phyloP scores from a whole-genome alignment of 345 rosid species.

The Pelargonium nanum region DNA sequence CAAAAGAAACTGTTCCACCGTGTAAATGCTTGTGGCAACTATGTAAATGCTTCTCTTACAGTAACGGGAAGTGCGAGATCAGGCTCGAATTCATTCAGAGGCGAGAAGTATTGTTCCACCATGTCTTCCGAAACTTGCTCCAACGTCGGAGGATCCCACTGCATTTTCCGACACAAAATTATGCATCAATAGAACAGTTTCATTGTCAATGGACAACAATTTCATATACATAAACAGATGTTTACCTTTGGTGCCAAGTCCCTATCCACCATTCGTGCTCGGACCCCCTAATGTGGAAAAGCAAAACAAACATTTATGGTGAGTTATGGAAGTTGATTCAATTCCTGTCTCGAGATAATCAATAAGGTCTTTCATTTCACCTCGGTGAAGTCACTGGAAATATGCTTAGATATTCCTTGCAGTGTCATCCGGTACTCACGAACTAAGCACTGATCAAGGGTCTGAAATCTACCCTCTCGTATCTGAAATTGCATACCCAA shows the following conservation, averaged over 20 bases:
- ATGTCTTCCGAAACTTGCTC: constrained; percentile 63
- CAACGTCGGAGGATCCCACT: constrained; percentile 81
- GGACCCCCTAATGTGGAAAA: constrained; percentile 46
- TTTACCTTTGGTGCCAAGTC: constrained; percentile 69
- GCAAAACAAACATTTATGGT: not conserved
- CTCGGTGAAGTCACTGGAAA: constrained; percentile 64
- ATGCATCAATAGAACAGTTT: not conserved
- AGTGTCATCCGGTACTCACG: constrained; percentile 82
- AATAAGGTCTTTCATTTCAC: constrained; percentile 15
- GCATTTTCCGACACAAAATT: constrained; percentile 17
- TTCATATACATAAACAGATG: not conserved
- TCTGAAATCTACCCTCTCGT: constrained; percentile 69
- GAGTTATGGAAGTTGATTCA: constrained; percentile 2
- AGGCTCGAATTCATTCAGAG: constrained; percentile 44
- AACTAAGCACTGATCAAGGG: constrained; percentile 66
- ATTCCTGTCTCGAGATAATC: not conserved
- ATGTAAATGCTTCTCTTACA: constrained; percentile 60
- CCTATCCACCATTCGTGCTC: constrained; percentile 76
- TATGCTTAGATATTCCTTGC: constrained; percentile 46
- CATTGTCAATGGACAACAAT: not conserved
- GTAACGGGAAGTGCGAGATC: constrained; percentile 74
- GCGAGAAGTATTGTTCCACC: constrained; percentile 68
- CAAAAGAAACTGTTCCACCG: too few relatives aligned
- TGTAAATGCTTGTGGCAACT: not conserved
- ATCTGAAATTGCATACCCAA: constrained; percentile 29